Evolutionary conservation across 1,139 yeast species (phyloP), one percentile per base, ranked within the genome.

Genomic region (Casaregolazyma lundiana): DNA sequence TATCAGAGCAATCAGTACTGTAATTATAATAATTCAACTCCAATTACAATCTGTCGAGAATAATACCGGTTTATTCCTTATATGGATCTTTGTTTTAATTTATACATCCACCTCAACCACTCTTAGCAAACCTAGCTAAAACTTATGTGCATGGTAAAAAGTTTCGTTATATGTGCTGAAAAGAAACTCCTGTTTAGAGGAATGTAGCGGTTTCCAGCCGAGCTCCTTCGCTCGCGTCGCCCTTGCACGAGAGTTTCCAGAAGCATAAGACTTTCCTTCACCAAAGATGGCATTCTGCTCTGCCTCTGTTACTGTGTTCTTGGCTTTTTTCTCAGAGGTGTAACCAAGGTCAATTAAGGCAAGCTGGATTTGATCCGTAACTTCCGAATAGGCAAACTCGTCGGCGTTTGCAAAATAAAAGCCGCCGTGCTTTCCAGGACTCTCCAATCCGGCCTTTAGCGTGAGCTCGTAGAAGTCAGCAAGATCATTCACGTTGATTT

Each of bases 401-500:
- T 62, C 63, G 39, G 58, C 58, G 15, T 70, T 62, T 7, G 66
- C 69, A 54, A 71, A 70, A 50, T 68, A 71, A 51, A 68, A 69
- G 8, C 75, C 75, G 11, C 61, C 43, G 38, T 53, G 52, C 47
- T 52, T 55, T 11, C 71, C 70, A 11, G 64, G 63, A n/a, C 62
- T 62, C 8, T 57, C 43, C 2, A 66, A 39, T 13, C 66, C 50
- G 44, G 60, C 60, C n/a, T 51, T 38, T 35, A 68, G 49, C 7
- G 67, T 41, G 21, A 68, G 50, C 7, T 50, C 43, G 53, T 68
- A 71, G 41, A 70, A 57, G 2, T 57, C 58, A 6, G 72, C 74
- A 47, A 71, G 56, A 50, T 71, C 74, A 18, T 61, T 52, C 40
- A 71, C 64, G 51, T 71, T 69, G 34, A 71, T 57, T 43, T 67